Base-by-base conservation (phyloP, 2,329 filamentous ascomycete species). In the Lithohypha guttulata region DNA sequence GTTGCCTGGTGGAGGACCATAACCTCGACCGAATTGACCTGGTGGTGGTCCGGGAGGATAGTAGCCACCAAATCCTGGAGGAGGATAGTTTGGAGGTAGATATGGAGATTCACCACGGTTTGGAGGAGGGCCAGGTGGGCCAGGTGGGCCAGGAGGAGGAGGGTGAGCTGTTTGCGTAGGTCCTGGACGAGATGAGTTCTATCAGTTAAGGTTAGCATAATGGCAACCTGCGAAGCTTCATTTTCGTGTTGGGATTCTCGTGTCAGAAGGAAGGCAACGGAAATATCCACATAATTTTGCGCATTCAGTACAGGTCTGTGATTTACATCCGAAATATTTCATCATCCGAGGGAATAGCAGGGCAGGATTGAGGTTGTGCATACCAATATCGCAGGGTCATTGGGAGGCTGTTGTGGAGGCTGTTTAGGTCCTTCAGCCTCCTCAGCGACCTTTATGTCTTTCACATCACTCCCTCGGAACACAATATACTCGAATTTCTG, bases 211-310 rank as follows among this genome's bases (percentile, higher is more conserved):
- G 39, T 41, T 27, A 42, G 46, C 41, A 27, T 42, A 27, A 34
- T 38, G 30, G 14, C 9, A 11, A 6, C 28, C 21, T 10, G n/a
- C n/a, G 13, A 21, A 2, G 14, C 11, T 26, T 20, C 17, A 41
- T 20, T 6, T 28, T 15, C 20, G n/a, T 42, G 26, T 22, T 28
- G n/a, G 15, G 28, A 44, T 47, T 55, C 35, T 59, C 52, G 38
- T 57, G 78, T 94, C 86, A 95, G 86, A 94, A 95, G 87, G 87
- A 95, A 95, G 87, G 86, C 87, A 95, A 94, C 87, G 86, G 87
- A 94, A 80, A 82, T 77, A 66, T 94, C 87, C 79, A 93, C 87
- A 94, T 69, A 74, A 73, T 81, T 70, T 85, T 93, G 86, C 86
- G 85, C 85, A 82, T 81, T 81, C 82, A 81, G 80, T 77, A 73